Evolutionary conservation across 371 early-diverging fungal species (phyloP).

Genomic region (Rhizopus delemar): DNA sequence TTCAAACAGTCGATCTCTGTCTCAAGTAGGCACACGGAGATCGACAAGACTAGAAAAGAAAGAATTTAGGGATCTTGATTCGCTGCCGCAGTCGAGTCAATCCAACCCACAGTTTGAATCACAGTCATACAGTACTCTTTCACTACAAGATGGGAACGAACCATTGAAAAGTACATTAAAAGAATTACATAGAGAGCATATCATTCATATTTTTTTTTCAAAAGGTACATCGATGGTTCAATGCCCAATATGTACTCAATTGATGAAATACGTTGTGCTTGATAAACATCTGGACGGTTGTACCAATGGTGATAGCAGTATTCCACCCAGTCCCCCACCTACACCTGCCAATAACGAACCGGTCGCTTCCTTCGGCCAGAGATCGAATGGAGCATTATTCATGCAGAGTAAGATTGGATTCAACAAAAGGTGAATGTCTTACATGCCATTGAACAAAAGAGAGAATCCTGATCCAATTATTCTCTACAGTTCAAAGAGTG

Average conservation of each 20-base stretch:
- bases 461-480: too few relatives aligned
- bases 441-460: not conserved
- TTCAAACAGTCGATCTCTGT: not conserved
- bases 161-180: not conserved
- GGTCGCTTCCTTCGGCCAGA: too few relatives aligned
- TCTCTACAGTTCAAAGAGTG: not conserved
- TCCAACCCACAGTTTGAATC: too few relatives aligned
- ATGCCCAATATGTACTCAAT: constrained; percentile 25
- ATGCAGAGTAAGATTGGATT: not conserved
- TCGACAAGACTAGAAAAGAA: constrained; percentile 5
- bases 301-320: constrained; percentile 18
- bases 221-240: constrained; percentile 12
- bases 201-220: not conserved
- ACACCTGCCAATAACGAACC: not conserved
- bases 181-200: too few relatives aligned
- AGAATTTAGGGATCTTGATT: not conserved
- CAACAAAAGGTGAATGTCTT: not conserved
- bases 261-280: constrained; percentile 17
- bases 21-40: not conserved
- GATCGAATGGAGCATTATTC: too few relatives aligned
- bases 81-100: too few relatives aligned
- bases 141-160: not conserved
- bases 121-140: too few relatives aligned
- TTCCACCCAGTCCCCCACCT: constrained; percentile 8
- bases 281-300: constrained; percentile 26